Evolutionary conservation across 2,329 filamentous ascomycete species (phyloP), one percentile per base, ranked within the genome.

Genomic region (Fusarium haematococcum): DNA sequence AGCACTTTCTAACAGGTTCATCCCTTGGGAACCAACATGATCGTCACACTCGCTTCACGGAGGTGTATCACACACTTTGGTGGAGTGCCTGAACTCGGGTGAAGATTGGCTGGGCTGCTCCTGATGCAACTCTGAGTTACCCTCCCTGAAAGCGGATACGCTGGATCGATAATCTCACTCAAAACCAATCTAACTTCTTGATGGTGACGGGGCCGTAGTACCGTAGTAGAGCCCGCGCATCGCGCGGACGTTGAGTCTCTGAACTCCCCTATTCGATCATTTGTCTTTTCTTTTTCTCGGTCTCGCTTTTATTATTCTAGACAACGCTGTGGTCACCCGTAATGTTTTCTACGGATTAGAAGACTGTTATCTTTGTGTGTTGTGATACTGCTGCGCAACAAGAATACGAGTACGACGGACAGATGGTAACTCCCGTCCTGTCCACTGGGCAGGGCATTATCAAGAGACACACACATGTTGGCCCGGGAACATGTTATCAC

Each of bases 341-440:
- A 2, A 9, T 52, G 25, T 4, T 5, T 30, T 32, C 27, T 3
- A 54, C 11, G 2, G 25, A 32, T 20, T 33, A 8, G 27, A 4
- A 52, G 18, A 32, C 5, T 20, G 10, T 20, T 30, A 14, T 32
- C 27, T 5, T n/a, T 52, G 16, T n/a, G 16, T 30, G 20, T 25
- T 25, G 13, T 30, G 18, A 2, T 25, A 25, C 5, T 52, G 27
- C 18, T n/a, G 9, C 0, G 18, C 11, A 3, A 52, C 1, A 52
- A 54, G 48, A 54, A 54, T 54, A 54, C 48, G 48, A 54, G 48
- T 54, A 54, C 48, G 48, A 20, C 18, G 27, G 27, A 54, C 16
- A n/a, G 5, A 9, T 33, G 7, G 11, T 0, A 30, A 54, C 4
- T 20, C 7, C 48, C 27, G 48, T 52, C 48, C 2, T 9, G 43